Base-by-base conservation (phyloP, 139 green algal genomes). In the Coelastrella sp. region DNA sequence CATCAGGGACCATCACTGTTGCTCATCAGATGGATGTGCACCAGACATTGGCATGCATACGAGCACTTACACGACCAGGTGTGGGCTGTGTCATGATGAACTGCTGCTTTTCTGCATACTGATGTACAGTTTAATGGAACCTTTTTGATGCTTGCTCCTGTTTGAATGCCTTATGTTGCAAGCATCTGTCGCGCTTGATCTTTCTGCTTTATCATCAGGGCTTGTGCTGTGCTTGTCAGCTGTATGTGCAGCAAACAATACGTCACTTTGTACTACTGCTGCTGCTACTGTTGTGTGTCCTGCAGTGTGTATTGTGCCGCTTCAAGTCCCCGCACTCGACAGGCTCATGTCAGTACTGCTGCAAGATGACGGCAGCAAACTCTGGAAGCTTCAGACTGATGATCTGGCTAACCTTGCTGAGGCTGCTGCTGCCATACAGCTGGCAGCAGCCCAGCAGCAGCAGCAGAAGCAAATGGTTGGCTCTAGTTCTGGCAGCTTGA, bases 401-500 rank as follows among this genome's bases (percentile, higher is more conserved):
- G 82, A 87, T 64, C 82, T 87, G 32, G 65, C 82, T 74, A 32
- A 87, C 56, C 19, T 22, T 7, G 54, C 54, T 47, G 32, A 13
- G 20, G 82, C 82, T 54, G 82, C 82, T 79, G 82, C 82, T 54
- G 82, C 54, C 82, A 17, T 54, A 32, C 82, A 77, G 23, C 64
- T 17, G 82, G 6, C 85, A 83, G 20, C 58, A 83, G 56, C 73
- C 73, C 73, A 73, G 71, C 83, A 80, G 68, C 83, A 82, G 83
- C 85, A 80, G 84, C 85, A 19, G n/a, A n/a, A n/a, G 85, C 73
- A 58, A 32, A 7, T 13, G 68, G 2, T 5, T 58, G 66, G 32
- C 4, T 17, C n/a, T 10, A 59, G 7, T 59, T 56, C 57, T 3
- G 3, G 54, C 56, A 13, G 71, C 1, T 11, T 23, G n/a, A 32